These are phyloP conservation scores for Neonectria magnoliae DNA, from an alignment of 2,329 filamentous ascomycete genomes.

Conservation along the genomic window DNA sequence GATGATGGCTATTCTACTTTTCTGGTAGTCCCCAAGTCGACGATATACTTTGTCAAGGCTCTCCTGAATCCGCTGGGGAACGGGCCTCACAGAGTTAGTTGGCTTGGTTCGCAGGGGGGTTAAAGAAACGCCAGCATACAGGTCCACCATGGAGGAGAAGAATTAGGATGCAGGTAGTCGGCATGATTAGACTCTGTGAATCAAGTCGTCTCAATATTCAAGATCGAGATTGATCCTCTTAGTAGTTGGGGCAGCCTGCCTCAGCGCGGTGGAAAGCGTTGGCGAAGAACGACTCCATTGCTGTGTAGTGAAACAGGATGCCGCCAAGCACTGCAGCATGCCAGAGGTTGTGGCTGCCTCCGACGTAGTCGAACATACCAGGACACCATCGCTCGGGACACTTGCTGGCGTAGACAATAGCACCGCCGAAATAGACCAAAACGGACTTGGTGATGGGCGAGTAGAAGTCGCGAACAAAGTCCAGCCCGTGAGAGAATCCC, in stretches of 20 bases:
- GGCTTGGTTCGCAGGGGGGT: too few relatives aligned
- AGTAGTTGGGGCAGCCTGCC: conserved; percentile 66
- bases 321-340: conserved; percentile 93
- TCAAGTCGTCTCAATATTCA: not conserved
- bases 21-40: not conserved
- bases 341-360: conserved; percentile 97
- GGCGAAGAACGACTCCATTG: conserved; percentile 95
- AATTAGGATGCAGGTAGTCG: not conserved
- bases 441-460: conserved; percentile 86
- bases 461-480: conserved; percentile 90
- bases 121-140: not conserved
- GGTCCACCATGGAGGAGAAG: not conserved
- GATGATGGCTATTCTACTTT: not conserved
- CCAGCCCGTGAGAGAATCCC: conserved; percentile 77
- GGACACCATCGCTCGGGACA: conserved; percentile 93
- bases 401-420: conserved; percentile 89
- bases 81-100: not conserved
- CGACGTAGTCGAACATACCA: conserved; percentile 93
- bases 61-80: not conserved
- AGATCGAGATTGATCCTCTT: conserved; percentile 23
- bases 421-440: conserved; percentile 85
- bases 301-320: conserved; percentile 95
- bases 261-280: conserved; percentile 76
- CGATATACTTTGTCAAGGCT: not conserved
- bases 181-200: not conserved